A percentile compares a stretch with the other conserved stretches of the same genome.
Evolutionary conservation across 306 rosid genomes (phyloP).

Genomic region (Quercus glauca): DNA sequence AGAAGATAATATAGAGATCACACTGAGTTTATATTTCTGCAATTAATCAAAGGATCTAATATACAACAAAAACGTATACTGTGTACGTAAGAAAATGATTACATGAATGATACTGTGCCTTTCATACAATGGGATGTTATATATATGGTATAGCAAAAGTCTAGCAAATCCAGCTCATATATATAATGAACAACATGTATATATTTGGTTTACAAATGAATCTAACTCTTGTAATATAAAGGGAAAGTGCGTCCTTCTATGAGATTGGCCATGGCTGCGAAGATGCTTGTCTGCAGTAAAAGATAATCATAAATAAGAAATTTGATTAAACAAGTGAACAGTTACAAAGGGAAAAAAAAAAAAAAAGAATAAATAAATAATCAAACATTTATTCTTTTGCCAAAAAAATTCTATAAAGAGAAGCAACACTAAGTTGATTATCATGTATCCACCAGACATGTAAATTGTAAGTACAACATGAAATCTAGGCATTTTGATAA

Average conservation of each 20-base stretch:
- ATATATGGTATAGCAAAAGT: not conserved
- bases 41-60: not conserved
- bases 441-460: not conserved
- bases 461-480: not conserved
- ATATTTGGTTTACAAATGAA: not conserved
- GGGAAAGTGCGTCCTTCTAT: not conserved
- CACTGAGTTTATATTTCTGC: not conserved
- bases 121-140: not conserved
- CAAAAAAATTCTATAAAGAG: not conserved
- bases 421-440: not conserved
- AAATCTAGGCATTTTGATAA: not conserved
- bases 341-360: not conserved
- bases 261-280: slow-evolving; percentile 26
- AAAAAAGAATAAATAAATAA: not conserved
- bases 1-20: not conserved
- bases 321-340: not conserved
- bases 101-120: not conserved
- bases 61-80: not conserved
- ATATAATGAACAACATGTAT: not conserved
- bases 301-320: not conserved
- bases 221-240: not conserved
- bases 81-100: not conserved
- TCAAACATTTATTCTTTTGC: not conserved
- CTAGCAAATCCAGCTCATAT: not conserved
- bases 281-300: slow-evolving; percentile 22